A percentile compares a stretch with the other conserved stretches of the same genome.
These are phyloP conservation scores for Eruca vesicaria DNA, from an alignment of 441 rosid species.

Conservation along the genomic window DNA sequence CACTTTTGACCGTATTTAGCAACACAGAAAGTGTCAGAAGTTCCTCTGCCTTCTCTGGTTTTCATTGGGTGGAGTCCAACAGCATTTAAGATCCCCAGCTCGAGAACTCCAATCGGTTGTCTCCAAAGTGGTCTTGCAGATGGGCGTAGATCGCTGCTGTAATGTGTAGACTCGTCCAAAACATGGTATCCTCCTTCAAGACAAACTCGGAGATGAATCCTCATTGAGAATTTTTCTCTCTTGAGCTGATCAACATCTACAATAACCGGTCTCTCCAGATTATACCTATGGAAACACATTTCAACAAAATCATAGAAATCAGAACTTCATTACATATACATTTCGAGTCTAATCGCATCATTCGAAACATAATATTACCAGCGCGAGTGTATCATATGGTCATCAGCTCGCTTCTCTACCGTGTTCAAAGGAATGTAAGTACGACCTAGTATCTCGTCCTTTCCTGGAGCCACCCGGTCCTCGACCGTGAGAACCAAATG, in stretches of 20 bases:
- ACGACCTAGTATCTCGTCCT: conserved; percentile 84
- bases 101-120: conserved; percentile 83
- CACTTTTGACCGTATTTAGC: conserved; percentile 96
- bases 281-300: conserved; percentile 40
- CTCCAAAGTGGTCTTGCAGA: conserved; percentile 92
- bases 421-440: conserved; percentile 69
- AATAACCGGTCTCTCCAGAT: conserved; percentile 75
- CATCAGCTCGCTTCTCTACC: conserved; percentile 88
- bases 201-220: conserved; percentile 85
- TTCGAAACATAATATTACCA: conserved; percentile 41
- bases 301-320: not conserved
- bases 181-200: conserved; percentile 97
- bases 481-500: conserved; percentile 77
- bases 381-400: conserved; percentile 71
- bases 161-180: conserved; percentile 90
- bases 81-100: conserved; percentile 81
- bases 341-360: not conserved
- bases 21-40: conserved; percentile 88
- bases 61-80: conserved; percentile 94
- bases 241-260: conserved; percentile 87
- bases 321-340: not conserved
- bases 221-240: conserved; percentile 82
- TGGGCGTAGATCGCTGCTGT: conserved; percentile 94
- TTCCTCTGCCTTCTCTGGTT: conserved; percentile 80
- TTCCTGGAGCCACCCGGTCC: conserved; percentile 80